Conservation (phyloP, 495 filamentous ascomycete genomes). For the Achaetomiella virescens region DNA sequence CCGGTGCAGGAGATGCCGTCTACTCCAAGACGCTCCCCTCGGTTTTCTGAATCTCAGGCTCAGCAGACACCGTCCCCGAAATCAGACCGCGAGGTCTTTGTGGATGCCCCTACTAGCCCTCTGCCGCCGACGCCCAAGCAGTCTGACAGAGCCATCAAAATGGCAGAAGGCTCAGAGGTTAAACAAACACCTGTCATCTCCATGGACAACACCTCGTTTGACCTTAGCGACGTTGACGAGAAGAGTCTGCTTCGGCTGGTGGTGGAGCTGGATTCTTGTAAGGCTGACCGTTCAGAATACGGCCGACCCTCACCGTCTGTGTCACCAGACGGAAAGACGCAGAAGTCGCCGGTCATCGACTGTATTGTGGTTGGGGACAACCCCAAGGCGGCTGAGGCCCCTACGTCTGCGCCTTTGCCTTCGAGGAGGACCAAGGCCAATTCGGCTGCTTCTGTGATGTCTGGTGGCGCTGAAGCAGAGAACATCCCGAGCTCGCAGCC, state of each 20-base stretch:
- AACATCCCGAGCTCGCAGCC: slow-evolving; percentile 18
- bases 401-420: background rate
- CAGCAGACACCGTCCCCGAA: slow-evolving; percentile 34
- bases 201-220: slow-evolving; percentile 30
- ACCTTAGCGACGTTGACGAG: slow-evolving; percentile 41
- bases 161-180: background rate
- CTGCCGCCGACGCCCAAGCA: slow-evolving; percentile 18
- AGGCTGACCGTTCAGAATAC: slow-evolving; percentile 20
- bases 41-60: background rate
- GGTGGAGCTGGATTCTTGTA: slow-evolving; percentile 38
- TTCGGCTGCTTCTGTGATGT: background rate
- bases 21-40: slow-evolving; percentile 19
- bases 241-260: slow-evolving; percentile 39
- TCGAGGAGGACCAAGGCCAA: slow-evolving; percentile 11
- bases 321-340: slow-evolving; percentile 21
- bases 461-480: background rate
- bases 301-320: slow-evolving; percentile 11
- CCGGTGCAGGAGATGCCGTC: slow-evolving; percentile 4
- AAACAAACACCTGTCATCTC: background rate
- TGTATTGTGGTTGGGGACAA: slow-evolving; percentile 28
- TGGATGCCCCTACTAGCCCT: slow-evolving; percentile 44
- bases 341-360: slow-evolving; percentile 10
- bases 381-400: slow-evolving; percentile 5
- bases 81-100: slow-evolving; percentile 37
- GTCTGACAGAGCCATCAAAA: background rate